Evolutionary conservation across 179 eudicot species (phyloP).

Genomic region (Spinacia oleracea): DNA sequence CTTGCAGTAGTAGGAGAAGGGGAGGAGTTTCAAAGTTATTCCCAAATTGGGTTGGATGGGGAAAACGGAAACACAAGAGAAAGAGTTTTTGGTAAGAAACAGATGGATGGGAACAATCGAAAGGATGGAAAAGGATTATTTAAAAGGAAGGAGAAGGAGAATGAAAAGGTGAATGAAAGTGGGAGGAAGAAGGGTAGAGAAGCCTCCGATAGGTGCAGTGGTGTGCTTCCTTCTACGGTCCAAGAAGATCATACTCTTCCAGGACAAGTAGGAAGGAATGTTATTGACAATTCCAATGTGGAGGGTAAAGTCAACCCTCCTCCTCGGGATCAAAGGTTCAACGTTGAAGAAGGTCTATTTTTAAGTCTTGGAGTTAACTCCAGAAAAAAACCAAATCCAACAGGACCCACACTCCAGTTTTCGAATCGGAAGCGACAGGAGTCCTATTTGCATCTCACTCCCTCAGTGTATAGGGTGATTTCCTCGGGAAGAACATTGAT

Average conservation of each 20-base stretch:
- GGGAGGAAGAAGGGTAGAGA: no score
- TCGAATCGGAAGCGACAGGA: background rate
- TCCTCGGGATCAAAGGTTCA: background rate
- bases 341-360: background rate
- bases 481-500: no score
- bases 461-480: no score
- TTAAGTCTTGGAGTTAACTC: background rate
- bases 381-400: background rate
- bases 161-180: background rate
- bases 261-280: background rate
- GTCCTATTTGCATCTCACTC: no score
- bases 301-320: background rate
- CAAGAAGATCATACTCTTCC: background rate
- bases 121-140: no score
- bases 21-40: background rate
- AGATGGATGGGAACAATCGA: no score
- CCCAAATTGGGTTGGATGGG: background rate
- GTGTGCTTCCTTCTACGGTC: background rate
- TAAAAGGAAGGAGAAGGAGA: no score
- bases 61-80: background rate
- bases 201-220: no score
- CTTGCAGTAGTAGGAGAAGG: background rate
- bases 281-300: background rate
- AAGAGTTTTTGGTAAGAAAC: background rate
- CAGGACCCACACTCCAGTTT: background rate